Evolutionary conservation across 2,329 filamentous ascomycete genomes (phyloP).

Genomic region (Nemania sp.): DNA sequence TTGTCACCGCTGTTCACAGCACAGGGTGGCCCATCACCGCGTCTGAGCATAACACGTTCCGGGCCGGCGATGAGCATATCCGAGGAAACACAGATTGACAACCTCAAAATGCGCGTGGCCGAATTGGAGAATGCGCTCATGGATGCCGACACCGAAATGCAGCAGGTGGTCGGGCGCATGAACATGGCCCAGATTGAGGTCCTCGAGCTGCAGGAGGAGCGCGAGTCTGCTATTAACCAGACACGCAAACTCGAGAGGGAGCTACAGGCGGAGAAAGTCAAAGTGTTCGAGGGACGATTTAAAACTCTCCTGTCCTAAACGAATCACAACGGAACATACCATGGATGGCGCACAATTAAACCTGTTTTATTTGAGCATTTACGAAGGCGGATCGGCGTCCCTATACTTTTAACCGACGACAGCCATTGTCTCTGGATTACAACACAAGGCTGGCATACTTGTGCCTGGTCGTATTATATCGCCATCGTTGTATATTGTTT

Average conservation of each 20-base stretch:
- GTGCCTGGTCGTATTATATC: constrained; percentile 8
- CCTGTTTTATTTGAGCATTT: constrained; percentile 26
- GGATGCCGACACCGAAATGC: constrained; percentile 79
- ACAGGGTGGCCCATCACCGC: constrained; percentile 54
- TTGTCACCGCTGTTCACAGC: constrained; percentile 63
- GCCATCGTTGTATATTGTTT: constrained; percentile 23
- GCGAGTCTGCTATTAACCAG: constrained; percentile 73
- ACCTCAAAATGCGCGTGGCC: constrained; percentile 75
- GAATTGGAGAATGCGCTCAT: constrained; percentile 82
- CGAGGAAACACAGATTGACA: constrained; percentile 73
- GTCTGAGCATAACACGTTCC: constrained; percentile 50
- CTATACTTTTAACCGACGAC: constrained; percentile 16
- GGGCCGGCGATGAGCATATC: constrained; percentile 66
- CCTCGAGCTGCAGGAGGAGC: constrained; percentile 73
- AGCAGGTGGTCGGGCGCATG: constrained; percentile 80
- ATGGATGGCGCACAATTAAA: constrained; percentile 15
- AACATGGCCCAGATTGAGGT: constrained; percentile 83
- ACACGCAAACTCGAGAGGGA: constrained; percentile 70
- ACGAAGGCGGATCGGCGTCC: constrained; percentile 20
- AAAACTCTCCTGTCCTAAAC: constrained; percentile 35
- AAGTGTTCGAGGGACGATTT: constrained; percentile 50
- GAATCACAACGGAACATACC: constrained; percentile 3
- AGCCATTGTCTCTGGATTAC: constrained; percentile 15
- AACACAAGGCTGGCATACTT: constrained; percentile 14
- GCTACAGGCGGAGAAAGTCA: constrained; percentile 67